Base-by-base conservation (phyloP, 169 alveolate genomes). In the Cytauxzoon felis region DNA sequence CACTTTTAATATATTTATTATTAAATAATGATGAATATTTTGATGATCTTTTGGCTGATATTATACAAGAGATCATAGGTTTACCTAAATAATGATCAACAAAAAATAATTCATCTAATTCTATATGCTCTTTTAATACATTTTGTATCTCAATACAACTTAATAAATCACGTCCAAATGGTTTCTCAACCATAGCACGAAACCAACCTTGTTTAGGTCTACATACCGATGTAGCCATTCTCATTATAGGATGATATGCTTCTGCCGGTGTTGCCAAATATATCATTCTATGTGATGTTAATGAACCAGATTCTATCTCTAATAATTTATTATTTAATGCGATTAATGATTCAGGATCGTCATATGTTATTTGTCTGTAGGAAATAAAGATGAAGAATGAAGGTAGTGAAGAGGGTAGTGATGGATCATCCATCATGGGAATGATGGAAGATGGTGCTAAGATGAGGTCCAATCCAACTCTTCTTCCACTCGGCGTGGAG, bases 21-120 rank as follows among this genome's bases (percentile, higher is more conserved):
- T 65, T 45, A 56, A 76, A 76, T 29, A 76, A 48, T 19, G 61
- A 59, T 24, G 23, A 33, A 59, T 76, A 76, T 7, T 67, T 60
- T 29, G 30, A 29, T 18, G 80, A 64, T 26, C 62, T 49, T 45
- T 59, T 64, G 23, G 71, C 33, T 18, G 86, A 64, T 24, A 76
- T 56, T 5, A 76, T 76, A 18, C 80, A 76, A 38, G 71, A 34
- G 18, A 76, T 52, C 30, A 76, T 49, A 18, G 86, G 81, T 50
- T 76, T 76, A 19, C 86, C 86, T 59, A 76, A 50, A 54, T 76
- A 76, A 45, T 76, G 86, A 49, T 76, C 86, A 23, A 76, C 80
- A 40, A 76, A 45, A 38, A 57, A 76, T 51, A 60, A 42, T 60
- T 76, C 80, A 13, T 76, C 73, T 3, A 76, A 50, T 4, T 40